These are phyloP conservation scores for Ilyonectria destructans DNA, from an alignment of 2,329 filamentous ascomycete genomes.

Conservation along the genomic window DNA sequence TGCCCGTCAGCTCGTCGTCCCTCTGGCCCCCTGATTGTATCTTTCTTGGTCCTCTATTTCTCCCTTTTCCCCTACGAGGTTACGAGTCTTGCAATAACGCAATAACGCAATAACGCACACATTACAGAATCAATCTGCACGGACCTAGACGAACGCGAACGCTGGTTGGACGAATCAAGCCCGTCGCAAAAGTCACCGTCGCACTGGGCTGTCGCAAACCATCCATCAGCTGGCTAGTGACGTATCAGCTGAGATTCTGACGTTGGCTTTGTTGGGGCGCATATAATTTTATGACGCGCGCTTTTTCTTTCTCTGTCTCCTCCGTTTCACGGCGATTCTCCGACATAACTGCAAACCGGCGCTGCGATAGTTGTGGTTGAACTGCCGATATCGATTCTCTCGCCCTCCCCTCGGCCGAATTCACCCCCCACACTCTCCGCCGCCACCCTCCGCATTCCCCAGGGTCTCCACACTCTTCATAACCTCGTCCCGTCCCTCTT, in stretches of 20 bases:
- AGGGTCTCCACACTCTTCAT: conserved; percentile 33
- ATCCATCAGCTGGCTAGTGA: conserved; percentile 32
- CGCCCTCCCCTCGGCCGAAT: conserved; percentile 46
- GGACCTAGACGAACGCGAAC: conserved; percentile 21
- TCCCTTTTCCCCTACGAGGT: neutral
- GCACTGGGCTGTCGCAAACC: conserved; percentile 4
- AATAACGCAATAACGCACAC: too few relatives aligned
- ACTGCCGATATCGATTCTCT: conserved; percentile 9
- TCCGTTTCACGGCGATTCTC: neutral
- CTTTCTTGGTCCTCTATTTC: neutral
- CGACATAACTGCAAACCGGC: neutral
- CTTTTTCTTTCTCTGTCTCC: neutral
- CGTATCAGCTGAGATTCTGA: conserved; percentile 30
- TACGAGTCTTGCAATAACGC: too few relatives aligned
- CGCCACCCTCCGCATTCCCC: conserved; percentile 41
- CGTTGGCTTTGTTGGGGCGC: conserved; percentile 20
- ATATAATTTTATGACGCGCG: too few relatives aligned
- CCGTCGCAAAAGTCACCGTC: conserved; percentile 18
- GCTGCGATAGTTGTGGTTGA: conserved; percentile 5
- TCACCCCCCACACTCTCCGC: conserved; percentile 42
- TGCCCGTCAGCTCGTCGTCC: neutral
- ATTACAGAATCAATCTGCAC: neutral
- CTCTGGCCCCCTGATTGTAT: neutral
- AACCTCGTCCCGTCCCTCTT: conserved; percentile 19
- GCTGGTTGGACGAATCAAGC: conserved; percentile 21